Base-by-base conservation (phyloP, 768 basidiomycete species). In the Mrakia frigida region DNA sequence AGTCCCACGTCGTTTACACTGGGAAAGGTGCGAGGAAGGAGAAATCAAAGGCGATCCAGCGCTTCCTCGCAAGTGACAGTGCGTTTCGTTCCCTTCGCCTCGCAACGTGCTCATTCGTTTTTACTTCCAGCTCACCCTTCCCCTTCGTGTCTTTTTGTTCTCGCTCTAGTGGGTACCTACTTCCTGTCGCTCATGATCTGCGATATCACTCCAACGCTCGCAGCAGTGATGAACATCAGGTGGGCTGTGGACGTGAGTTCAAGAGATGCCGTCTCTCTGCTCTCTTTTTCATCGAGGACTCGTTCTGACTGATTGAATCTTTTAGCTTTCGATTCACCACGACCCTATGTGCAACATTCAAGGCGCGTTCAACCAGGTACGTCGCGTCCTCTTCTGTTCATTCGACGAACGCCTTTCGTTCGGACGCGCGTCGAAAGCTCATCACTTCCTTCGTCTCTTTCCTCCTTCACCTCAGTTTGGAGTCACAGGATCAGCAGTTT, bases 1-100 rank as follows among this genome's bases (percentile, higher is more conserved):
- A 68, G 65, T 37, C 65, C 10, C 65, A 68, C 39, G 65, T 68
- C 16, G 37, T 68, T 1, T 68, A 43, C 31, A 68, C 65, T 11
- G 65, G 65, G 23, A 39, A 23, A 16, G 35, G 65, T 25, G 37
- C 35, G 25, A 18, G 65, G 65, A 37, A 41, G 39, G 65, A 68
- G 10, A 35, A n/a, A 23, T 35, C 65, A 1, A 41, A 39, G 37
- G 65, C 65, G 1, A 41, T 68, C 13, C 65, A 41, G 25, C 39
- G 65, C 21, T 68, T 68, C 16, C 65, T 68, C 18, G 25, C 35
- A 18, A 68, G 35, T 6, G 25, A 68, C 65, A 56, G 65, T 68
- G 37, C 33, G 65, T 43, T 25, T 39, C 18, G 18, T 37, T 41
- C 23, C 25, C 0, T 37, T 39, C 23, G 33, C 35, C 63, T 33